Percentiles rank a stretch among this genome's conserved stretches.
Conservation (phyloP, 805 yeast species). For the Candida dendrica region DNA sequence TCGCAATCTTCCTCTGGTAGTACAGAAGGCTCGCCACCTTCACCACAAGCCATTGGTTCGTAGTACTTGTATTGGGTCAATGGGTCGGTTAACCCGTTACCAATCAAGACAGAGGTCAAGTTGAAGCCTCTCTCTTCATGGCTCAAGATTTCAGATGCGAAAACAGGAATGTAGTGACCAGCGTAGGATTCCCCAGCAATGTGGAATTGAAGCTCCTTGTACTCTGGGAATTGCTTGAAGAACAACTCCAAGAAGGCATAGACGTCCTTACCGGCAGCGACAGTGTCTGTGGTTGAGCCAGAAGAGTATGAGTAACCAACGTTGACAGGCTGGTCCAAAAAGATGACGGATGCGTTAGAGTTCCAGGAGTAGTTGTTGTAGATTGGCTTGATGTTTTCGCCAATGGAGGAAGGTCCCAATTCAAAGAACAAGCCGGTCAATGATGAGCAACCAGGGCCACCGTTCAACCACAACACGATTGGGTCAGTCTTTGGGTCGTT, state of each 20-base stretch:
- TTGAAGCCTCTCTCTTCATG: slow-evolving; percentile 57
- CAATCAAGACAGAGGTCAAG: slow-evolving; percentile 73
- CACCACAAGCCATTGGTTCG: slow-evolving; percentile 93
- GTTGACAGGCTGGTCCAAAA: slow-evolving; percentile 83
- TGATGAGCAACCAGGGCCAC: slow-evolving; percentile 94
- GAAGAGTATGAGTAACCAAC: slow-evolving; percentile 74
- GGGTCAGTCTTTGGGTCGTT: slow-evolving; percentile 86
- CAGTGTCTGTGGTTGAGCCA: slow-evolving; percentile 59
- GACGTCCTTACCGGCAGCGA: slow-evolving; percentile 79
- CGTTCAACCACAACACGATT: slow-evolving; percentile 81
- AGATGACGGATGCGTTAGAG: slow-evolving; percentile 74
- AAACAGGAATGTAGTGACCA: slow-evolving; percentile 89
- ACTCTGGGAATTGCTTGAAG: slow-evolving; percentile 64
- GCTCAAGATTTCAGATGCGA: slow-evolving; percentile 71
- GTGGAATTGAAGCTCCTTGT: slow-evolving; percentile 56
- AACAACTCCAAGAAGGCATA: slow-evolving; percentile 74
- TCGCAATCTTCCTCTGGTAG: slow-evolving; percentile 75
- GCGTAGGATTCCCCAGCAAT: slow-evolving; percentile 93
- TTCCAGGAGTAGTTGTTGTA: slow-evolving; percentile 81
- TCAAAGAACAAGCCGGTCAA: slow-evolving; percentile 83
- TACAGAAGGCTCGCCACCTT: slow-evolving; percentile 78
- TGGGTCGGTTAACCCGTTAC: slow-evolving; percentile 88
- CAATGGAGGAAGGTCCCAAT: slow-evolving; percentile 73
- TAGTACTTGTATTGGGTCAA: slow-evolving; percentile 70
- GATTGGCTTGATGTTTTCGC: slow-evolving; percentile 51